Conservation (phyloP, 352 stramenopile genomes). For the Phytophthora hibernalis region DNA sequence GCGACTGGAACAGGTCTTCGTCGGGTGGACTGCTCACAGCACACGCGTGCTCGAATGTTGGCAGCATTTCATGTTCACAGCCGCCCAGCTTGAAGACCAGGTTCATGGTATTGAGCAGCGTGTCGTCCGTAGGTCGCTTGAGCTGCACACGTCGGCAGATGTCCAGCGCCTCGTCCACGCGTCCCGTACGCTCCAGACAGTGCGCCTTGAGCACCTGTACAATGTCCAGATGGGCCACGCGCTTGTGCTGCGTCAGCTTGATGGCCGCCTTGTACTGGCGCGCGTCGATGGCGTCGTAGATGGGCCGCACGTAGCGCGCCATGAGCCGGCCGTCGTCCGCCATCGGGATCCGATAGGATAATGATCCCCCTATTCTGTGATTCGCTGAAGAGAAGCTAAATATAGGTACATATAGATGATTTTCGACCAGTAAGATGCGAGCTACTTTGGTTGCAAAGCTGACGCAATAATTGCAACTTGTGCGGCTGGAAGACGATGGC, state of each 20-base stretch:
- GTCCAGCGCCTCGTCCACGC: conserved; percentile 69
- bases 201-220: conserved; percentile 88
- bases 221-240: conserved; percentile 77
- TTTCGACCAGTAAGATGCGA: background rate
- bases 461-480: background rate
- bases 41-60: conserved; percentile 77
- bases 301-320: conserved; percentile 80
- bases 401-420: too few relatives aligned
- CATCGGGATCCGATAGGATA: conserved; percentile 40
- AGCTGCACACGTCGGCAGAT: conserved; percentile 74
- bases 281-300: conserved; percentile 87
- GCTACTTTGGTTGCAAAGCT: background rate
- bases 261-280: conserved; percentile 86
- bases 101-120: conserved; percentile 86
- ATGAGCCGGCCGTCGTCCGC: conserved; percentile 67
- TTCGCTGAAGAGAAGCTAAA: too few relatives aligned
- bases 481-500: conserved; percentile 30
- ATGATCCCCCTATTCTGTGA: background rate
- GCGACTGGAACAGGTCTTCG: conserved; percentile 75
- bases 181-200: conserved; percentile 81
- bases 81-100: conserved; percentile 82
- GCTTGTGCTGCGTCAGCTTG: conserved; percentile 86
- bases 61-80: conserved; percentile 81
- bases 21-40: conserved; percentile 52
- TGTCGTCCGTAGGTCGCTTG: conserved; percentile 79